These are phyloP conservation scores for Fraxinus sp. DNA, from an alignment of 305 asterid species.

Conservation along the genomic window DNA sequence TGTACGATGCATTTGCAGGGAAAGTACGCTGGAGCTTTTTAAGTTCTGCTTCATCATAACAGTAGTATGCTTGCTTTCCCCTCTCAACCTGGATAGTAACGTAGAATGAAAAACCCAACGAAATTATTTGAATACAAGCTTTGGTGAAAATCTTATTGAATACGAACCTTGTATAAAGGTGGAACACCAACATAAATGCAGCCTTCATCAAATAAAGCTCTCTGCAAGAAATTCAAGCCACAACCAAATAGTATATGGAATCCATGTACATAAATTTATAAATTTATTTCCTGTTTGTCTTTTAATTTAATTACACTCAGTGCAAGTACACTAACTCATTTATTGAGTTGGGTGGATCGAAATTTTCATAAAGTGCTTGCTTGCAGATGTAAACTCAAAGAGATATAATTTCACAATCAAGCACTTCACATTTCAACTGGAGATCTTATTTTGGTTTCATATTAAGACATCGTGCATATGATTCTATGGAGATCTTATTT, in stretches of 20 bases:
- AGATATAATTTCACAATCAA: neutral
- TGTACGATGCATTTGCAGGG: slow-evolving; percentile 89
- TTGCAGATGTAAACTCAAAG: neutral
- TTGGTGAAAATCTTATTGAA: neutral
- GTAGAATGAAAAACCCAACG: slow-evolving; percentile 13
- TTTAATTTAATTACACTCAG: neutral
- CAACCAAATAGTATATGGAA: slow-evolving; percentile 23
- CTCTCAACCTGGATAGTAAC: slow-evolving; percentile 71
- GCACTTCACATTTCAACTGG: neutral
- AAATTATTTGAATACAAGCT: slow-evolving; percentile 19
- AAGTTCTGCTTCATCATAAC: slow-evolving; percentile 81
- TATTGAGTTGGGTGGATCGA: neutral
- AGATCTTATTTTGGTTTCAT: neutral
- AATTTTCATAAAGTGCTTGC: neutral
- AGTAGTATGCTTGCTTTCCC: slow-evolving; percentile 80
- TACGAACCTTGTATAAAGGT: slow-evolving; percentile 85
- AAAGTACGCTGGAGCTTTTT: slow-evolving; percentile 60
- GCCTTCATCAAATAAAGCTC: slow-evolving; percentile 90
- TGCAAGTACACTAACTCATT: neutral
- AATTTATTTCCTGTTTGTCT: neutral
- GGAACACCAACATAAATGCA: slow-evolving; percentile 96
- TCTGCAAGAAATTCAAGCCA: slow-evolving; percentile 51
- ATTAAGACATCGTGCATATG: too few relatives aligned
- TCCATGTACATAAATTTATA: neutral
- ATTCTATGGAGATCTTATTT: too few relatives aligned